A percentile compares a stretch with the other conserved stretches of the same genome.
Conservation (phyloP, 108 stramenopile genomes). For the Nitzschia inconspicua region DNA sequence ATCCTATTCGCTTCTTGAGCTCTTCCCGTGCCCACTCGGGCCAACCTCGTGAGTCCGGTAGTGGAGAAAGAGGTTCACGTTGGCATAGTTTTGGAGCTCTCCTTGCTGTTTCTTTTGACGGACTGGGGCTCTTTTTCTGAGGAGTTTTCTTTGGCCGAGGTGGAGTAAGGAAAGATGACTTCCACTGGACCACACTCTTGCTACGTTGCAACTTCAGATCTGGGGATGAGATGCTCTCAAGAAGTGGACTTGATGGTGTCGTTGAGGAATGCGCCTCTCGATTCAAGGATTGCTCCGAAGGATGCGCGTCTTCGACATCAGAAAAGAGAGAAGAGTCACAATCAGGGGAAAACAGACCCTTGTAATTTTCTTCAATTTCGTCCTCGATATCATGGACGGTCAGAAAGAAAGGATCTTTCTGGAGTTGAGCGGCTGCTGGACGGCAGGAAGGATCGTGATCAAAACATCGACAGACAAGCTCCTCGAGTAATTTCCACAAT, state of each 20-base stretch:
- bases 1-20: neutral
- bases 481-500: constrained; percentile 6
- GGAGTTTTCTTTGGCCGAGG: constrained; percentile 4
- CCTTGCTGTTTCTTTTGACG: too few species aligned
- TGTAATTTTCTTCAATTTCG: constrained; percentile 10
- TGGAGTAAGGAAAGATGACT: constrained; percentile 16
- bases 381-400: constrained; percentile 18
- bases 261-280: neutral
- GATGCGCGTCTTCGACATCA: too few species aligned
- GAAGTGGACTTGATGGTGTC: neutral
- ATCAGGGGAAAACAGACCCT: constrained; percentile 35
- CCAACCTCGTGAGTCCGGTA: constrained; percentile 70
- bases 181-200: constrained; percentile 13
- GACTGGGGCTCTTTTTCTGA: neutral
- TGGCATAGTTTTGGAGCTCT: too few species aligned
- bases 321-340: too few species aligned
- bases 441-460: constrained; percentile 61
- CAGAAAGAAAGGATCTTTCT: constrained; percentile 45
- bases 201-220: neutral
- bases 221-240: constrained; percentile 3
- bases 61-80: too few species aligned
- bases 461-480: constrained; percentile 64
- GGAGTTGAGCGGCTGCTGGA: constrained; percentile 44
- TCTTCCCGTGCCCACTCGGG: constrained; percentile 45
- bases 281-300: neutral